Evolutionary conservation across 768 basidiomycete species (phyloP).

Genomic region (Harrya chromipes): DNA sequence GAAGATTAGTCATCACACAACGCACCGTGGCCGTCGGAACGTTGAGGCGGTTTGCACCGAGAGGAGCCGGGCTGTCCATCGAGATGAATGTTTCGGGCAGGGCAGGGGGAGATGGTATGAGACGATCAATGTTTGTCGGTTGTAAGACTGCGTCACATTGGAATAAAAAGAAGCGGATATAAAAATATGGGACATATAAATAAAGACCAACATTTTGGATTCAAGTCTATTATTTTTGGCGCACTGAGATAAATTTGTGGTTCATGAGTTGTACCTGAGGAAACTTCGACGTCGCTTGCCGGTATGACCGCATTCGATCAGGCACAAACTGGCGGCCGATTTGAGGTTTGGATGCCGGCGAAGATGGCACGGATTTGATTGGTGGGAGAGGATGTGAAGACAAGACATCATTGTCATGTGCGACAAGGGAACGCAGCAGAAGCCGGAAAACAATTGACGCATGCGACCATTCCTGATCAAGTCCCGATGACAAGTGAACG

Average conservation of each 20-base stretch:
- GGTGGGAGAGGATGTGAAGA: not conserved
- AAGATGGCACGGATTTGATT: not conserved
- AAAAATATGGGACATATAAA: constrained; percentile 27
- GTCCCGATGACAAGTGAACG: not conserved
- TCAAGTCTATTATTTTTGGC: constrained; percentile 34
- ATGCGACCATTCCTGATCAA: constrained; percentile 12
- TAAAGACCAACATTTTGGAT: constrained; percentile 11
- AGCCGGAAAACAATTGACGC: too few relatives aligned
- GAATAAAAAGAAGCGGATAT: constrained; percentile 8
- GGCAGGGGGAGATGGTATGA: too few relatives aligned
- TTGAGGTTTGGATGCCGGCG: constrained; percentile 11
- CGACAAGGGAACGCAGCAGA: not conserved
- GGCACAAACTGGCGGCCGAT: constrained; percentile 17
- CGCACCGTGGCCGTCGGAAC: constrained; percentile 14
- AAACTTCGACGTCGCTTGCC: constrained; percentile 28
- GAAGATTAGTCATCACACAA: constrained; percentile 21
- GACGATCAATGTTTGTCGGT: not conserved
- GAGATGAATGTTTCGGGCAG: not conserved
- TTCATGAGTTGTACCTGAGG: constrained; percentile 8
- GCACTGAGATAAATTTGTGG: constrained; percentile 23
- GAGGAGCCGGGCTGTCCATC: not conserved
- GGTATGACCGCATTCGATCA: constrained; percentile 23
- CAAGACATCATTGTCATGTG: not conserved
- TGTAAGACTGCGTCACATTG: not conserved
- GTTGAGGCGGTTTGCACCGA: constrained; percentile 4